These are phyloP conservation scores for Cordyceps fumosorosea DNA, from an alignment of 2,329 filamentous ascomycete genomes.

Conservation along the genomic window DNA sequence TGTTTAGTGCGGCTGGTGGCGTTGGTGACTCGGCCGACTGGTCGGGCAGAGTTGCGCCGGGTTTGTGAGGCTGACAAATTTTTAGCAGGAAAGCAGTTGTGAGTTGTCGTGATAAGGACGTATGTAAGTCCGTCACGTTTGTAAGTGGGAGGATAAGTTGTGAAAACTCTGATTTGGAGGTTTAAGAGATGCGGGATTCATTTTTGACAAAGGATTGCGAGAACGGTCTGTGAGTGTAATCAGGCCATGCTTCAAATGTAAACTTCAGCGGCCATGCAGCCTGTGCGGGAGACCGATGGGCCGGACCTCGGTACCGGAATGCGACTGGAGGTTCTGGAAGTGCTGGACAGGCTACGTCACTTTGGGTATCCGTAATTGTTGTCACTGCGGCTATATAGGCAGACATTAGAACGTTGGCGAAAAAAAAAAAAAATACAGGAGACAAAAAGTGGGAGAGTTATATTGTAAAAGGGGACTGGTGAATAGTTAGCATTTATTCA, in stretches of 20 bases:
- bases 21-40: not conserved
- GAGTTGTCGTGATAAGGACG: not conserved
- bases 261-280: not conserved
- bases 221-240: not conserved
- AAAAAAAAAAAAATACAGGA: not conserved
- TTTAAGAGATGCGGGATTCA: too few relatives aligned
- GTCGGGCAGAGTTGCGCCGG: not conserved
- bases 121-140: not conserved
- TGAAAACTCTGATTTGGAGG: too few relatives aligned
- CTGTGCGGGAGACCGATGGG: not conserved
- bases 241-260: not conserved
- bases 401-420: not conserved
- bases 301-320: constrained; percentile 4
- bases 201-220: too few relatives aligned
- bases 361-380: not conserved
- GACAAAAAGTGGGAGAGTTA: not conserved
- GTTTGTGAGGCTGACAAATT: not conserved
- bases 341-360: not conserved
- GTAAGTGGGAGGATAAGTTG: not conserved
- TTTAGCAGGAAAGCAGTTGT: not conserved
- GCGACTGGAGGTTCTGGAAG: not conserved
- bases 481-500: not conserved
- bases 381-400: not conserved
- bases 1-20: not conserved
- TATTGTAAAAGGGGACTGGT: not conserved